Conservation (phyloP, 2,329 filamentous ascomycete species). For the Colletotrichum scovillei region DNA sequence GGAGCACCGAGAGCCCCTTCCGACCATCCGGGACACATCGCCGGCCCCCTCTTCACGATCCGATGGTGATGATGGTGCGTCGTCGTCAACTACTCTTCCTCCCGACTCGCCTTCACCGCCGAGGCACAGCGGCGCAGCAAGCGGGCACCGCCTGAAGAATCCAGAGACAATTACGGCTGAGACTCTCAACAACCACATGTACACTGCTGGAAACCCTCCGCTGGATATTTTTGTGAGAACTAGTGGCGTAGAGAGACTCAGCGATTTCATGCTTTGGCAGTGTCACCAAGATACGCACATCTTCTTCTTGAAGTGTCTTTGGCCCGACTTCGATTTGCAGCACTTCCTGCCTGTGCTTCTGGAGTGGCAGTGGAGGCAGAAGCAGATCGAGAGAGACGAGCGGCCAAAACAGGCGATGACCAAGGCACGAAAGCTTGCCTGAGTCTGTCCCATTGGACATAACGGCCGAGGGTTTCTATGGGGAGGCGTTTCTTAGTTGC, state of each 20-base stretch:
- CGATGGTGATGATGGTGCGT: conserved; percentile 62
- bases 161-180: conserved; percentile 88
- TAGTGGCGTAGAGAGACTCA: conserved; percentile 90
- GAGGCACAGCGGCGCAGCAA: conserved; percentile 32
- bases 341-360: conserved; percentile 91
- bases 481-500: conserved; percentile 7
- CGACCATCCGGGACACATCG: conserved; percentile 62
- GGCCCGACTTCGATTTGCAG: conserved; percentile 97
- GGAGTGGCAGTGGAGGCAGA: conserved; percentile 83
- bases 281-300: conserved; percentile 93
- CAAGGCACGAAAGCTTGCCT: conserved; percentile 29
- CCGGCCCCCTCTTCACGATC: conserved; percentile 58
- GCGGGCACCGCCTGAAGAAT: conserved; percentile 56
- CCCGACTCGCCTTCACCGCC: conserved; percentile 63
- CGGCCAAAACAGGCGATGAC: conserved; percentile 48
- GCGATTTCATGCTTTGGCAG: conserved; percentile 99
- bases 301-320: conserved; percentile 90
- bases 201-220: conserved; percentile 86
- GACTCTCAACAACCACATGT: conserved; percentile 86
- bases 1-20: conserved; percentile 56
- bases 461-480: neutral
- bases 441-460: neutral
- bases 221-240: conserved; percentile 92
- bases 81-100: conserved; percentile 70
- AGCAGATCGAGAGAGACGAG: conserved; percentile 65